These are phyloP conservation scores for Pseudonitzschia pungens DNA, from an alignment of 108 stramenopile genomes.

Conservation along the genomic window DNA sequence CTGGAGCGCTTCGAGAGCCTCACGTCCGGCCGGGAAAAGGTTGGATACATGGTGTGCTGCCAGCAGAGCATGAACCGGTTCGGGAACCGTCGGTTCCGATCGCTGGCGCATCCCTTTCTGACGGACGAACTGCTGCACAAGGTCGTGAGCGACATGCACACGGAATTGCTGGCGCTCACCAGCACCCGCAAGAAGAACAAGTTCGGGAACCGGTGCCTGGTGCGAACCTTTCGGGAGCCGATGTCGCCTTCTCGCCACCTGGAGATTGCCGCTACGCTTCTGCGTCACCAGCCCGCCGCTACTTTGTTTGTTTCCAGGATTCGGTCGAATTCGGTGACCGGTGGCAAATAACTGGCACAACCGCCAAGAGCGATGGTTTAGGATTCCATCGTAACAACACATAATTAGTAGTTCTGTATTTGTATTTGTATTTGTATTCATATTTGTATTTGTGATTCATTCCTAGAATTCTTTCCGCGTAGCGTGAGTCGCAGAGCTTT, in stretches of 20 bases:
- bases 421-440: neutral
- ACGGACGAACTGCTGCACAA: slow-evolving; percentile 34
- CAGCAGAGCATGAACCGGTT: slow-evolving; percentile 58
- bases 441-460: neutral
- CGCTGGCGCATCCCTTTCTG: slow-evolving; percentile 27
- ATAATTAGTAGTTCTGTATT: neutral
- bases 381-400: neutral
- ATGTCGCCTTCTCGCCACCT: slow-evolving; percentile 15
- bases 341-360: neutral
- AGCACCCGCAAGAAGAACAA: slow-evolving; percentile 17
- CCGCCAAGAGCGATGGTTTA: neutral
- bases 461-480: neutral
- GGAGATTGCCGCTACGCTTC: slow-evolving; percentile 45
- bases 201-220: slow-evolving; percentile 34
- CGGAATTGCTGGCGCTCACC: slow-evolving; percentile 44
- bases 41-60: slow-evolving; percentile 57
- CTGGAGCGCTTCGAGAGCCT: slow-evolving; percentile 55
- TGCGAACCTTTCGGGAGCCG: slow-evolving; percentile 34
- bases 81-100: slow-evolving; percentile 52
- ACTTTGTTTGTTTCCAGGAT: slow-evolving; percentile 47
- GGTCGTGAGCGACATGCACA: slow-evolving; percentile 53
- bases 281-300: slow-evolving; percentile 47
- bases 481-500: too few species aligned
- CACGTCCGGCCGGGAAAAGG: slow-evolving; percentile 38
- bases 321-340: slow-evolving; percentile 14